Evolutionary conservation across 805 yeast species (phyloP).

Genomic region (Scheffersomyces ergatensis): DNA sequence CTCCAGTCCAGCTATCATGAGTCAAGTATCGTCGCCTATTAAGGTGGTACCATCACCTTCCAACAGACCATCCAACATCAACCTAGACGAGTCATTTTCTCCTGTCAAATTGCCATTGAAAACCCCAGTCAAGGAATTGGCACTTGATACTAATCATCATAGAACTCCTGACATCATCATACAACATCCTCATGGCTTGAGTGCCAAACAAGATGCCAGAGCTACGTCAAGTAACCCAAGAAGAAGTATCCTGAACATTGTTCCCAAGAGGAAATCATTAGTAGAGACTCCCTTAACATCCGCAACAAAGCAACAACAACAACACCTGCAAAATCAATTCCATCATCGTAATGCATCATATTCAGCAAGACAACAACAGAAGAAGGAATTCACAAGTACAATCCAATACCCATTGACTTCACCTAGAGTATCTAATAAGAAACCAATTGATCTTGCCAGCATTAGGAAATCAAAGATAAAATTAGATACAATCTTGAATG

Average conservation of each 20-base stretch:
- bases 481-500: conserved; percentile 13
- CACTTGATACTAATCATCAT: not conserved
- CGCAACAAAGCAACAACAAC: not conserved
- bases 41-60: no score
- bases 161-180: conserved; percentile 7
- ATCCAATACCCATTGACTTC: conserved; percentile 12
- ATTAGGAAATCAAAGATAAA: conserved; percentile 13
- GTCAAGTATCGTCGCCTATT: no score
- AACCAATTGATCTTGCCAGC: conserved; percentile 11
- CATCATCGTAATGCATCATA: not conserved
- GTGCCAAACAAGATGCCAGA: conserved; percentile 32
- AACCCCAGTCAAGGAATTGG: conserved; percentile 1
- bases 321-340: not conserved
- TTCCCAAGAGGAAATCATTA: conserved; percentile 6
- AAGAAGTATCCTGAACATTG: conserved; percentile 18
- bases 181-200: conserved; percentile 46
- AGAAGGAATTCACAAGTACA: not conserved
- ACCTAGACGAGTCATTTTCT: conserved; percentile 11
- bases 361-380: not conserved
- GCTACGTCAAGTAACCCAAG: not conserved
- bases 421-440: conserved; percentile 9
- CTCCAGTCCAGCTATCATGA: no score
- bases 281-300: conserved; percentile 10
- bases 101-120: conserved; percentile 14
- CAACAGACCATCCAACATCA: not conserved